Conservation (phyloP, 2,329 filamentous ascomycete genomes). For the Tricladium varicosporioides region DNA sequence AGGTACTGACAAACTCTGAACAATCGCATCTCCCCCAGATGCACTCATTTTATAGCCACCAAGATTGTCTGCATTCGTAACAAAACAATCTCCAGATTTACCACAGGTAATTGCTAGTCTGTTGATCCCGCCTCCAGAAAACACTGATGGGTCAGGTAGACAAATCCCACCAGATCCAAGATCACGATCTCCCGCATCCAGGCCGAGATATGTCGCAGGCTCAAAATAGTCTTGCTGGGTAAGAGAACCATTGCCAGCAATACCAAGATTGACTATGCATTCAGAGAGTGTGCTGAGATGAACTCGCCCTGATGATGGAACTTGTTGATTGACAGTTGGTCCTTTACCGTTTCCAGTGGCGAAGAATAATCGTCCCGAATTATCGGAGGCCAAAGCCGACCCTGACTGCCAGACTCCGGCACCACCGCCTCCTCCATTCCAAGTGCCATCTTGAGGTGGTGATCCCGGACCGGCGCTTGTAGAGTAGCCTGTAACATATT, state of each 20-base stretch:
- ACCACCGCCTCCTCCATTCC: slow-evolving; percentile 13
- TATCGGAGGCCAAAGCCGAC: slow-evolving; percentile 10
- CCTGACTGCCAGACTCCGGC: slow-evolving; percentile 15
- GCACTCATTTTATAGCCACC: slow-evolving; percentile 36
- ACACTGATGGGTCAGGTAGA: slow-evolving; percentile 13
- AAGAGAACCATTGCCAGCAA: slow-evolving; percentile 8
- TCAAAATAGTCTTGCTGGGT: slow-evolving; percentile 18
- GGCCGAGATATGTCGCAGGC: slow-evolving; percentile 11
- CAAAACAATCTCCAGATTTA: slow-evolving; percentile 35
- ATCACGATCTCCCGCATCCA: slow-evolving; percentile 18
- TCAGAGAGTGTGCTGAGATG: slow-evolving; percentile 14
- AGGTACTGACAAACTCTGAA: slow-evolving; percentile 30
- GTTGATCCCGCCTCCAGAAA: slow-evolving; percentile 22
- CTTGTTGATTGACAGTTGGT: slow-evolving; percentile 7
- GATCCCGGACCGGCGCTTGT: slow-evolving; percentile 11
- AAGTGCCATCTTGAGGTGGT: slow-evolving; percentile 12
- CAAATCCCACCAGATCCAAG: slow-evolving; percentile 17
- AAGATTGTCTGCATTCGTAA: slow-evolving; percentile 36
- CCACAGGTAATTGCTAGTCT: slow-evolving; percentile 32
- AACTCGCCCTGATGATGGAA: slow-evolving; percentile 12
- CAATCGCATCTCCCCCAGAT: slow-evolving; percentile 32
- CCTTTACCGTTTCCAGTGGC: slow-evolving; percentile 16
- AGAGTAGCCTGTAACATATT: slow-evolving; percentile 12
- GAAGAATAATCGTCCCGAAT: slow-evolving; percentile 15
- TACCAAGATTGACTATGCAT: slow-evolving; percentile 15